Base-by-base conservation (phyloP, 768 basidiomycete genomes). In the Mycena crocata region DNA sequence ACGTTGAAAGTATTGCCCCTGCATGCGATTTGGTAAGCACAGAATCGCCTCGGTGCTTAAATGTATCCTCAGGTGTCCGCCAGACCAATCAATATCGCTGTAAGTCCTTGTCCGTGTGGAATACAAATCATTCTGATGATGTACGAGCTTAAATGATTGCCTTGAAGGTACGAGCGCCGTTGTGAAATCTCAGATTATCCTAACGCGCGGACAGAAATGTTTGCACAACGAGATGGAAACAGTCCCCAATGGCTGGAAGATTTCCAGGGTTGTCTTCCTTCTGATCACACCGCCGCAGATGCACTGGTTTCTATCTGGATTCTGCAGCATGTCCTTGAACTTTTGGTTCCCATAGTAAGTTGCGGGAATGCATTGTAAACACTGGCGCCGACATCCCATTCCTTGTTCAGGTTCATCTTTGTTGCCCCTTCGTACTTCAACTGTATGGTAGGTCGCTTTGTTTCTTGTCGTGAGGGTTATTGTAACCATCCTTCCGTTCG, bases 1-100 rank as follows among this genome's bases (percentile, higher is more conserved):
- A n/a, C n/a, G n/a, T n/a, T n/a, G n/a, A n/a, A n/a, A n/a, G n/a
- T 90, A 56, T 90, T 85, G 73, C 88, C 82, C 1, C 71, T 78
- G 57, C 81, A 80, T 72, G 87, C 87, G 79, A 84, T 89, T 72
- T 89, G 87, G 86, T 88, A 86, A 8, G 82, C 21, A 42, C 7
- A 42, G 17, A 42, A 42, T 42, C 14, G 7, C 40, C 5, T 8
- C 40, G 10, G 6, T 21, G 14, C 17, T 19, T n/a, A n/a, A n/a
- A 10, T 21, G 5, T 42, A 5, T 42, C 21, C 40, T 19, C 21
- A 42, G 21, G 6, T 13, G 21, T 17, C 5, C 15, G 17, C 40
- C 7, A 42, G 40, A 21, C 40, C 40, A 21, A 9, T 82, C 31
- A 85, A 57, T 23, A 79, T 89, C 62, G 6, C 48, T 17, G 48